Evolutionary conservation across 768 basidiomycete species (phyloP), one percentile per base, ranked within the genome.

Genomic region (Tylopilus vinaceipallidus): DNA sequence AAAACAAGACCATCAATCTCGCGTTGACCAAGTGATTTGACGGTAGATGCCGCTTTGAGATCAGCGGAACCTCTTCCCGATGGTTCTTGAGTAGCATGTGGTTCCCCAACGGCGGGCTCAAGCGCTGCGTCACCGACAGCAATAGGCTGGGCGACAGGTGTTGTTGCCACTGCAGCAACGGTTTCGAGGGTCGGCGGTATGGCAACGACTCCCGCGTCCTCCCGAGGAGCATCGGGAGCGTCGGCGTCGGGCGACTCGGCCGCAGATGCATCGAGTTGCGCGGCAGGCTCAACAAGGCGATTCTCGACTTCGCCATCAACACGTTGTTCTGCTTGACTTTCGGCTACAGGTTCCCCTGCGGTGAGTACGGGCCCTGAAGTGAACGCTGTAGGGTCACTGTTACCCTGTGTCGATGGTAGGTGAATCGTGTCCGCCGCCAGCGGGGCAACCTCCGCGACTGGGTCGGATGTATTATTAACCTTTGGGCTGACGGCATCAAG

Each of bases 61-160:
- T 52, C 45, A 42, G 38, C 39, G 49, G 49, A 46, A 17, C 36
- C 30, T 29, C 42, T 43, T 40, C 41, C 45, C 33, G 43, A 50
- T 14, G 50, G 20, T 42, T 54, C 47, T 38, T 47, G 23, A 17
- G 24, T 39, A 17, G 22, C 49, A 42, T 13, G 42, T 24, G 41
- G 35, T 33, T 49, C 54, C 45, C 51, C 34, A 23, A 42, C 27
- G 36, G 34, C 17, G 22, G 16, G 22, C 26, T 45, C 35, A 23
- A 44, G n/a, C 6, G 34, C 23, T 43, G 43, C 20, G 4, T 46
- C 41, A 24, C 33, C 20, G 43, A 42, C n/a, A 2, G 23, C 34
- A n/a, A 40, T 34, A 45, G 42, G 36, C 22, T 34, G 49, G 30
- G 14, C 16, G 10, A 37, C 35, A 19, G 50, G 35, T 41, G 47